A percentile compares a stretch with the other conserved stretches of the same genome.
phyloP scores from a whole-genome alignment of 768 basidiomycete species.

The Calocera viscosa region DNA sequence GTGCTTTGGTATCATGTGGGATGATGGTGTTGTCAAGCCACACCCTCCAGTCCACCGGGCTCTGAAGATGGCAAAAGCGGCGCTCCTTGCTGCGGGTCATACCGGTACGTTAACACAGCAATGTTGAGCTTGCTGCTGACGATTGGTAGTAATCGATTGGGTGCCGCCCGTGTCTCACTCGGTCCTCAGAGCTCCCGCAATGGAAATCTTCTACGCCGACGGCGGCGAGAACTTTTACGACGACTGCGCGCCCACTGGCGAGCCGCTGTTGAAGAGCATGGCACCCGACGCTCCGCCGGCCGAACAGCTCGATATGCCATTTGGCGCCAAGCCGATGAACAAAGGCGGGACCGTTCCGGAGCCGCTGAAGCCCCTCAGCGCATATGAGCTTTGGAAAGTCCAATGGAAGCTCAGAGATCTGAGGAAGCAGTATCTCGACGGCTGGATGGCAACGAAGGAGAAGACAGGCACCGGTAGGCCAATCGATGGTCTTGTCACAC shows the following conservation, averaged over 20 bases:
- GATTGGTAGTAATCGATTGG: not conserved
- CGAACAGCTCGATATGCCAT: not conserved
- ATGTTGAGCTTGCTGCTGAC: not conserved
- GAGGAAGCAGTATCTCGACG: slow-evolving; percentile 45
- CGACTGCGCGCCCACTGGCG: slow-evolving; percentile 28
- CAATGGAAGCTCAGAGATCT: slow-evolving; percentile 41
- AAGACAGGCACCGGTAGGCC: slow-evolving; percentile 52
- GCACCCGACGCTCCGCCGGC: slow-evolving; percentile 19
- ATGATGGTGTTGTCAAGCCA: slow-evolving; percentile 46
- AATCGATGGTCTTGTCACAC: slow-evolving; percentile 61
- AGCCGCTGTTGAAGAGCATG: slow-evolving; percentile 46
- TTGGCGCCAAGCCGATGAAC: not conserved
- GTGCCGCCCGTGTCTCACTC: not conserved
- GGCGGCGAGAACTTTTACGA: slow-evolving; percentile 35
- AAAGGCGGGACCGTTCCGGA: slow-evolving; percentile 8
- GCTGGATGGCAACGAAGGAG: slow-evolving; percentile 44
- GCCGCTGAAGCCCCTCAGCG: slow-evolving; percentile 26
- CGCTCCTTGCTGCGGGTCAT: slow-evolving; percentile 51
- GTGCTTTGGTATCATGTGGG: slow-evolving; percentile 52
- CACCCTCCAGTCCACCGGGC: slow-evolving; percentile 57
- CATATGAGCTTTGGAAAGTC: slow-evolving; percentile 58
- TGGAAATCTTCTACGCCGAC: slow-evolving; percentile 37
- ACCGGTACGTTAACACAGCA: slow-evolving; percentile 34
- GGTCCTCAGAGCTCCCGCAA: not conserved
- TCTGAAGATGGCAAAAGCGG: slow-evolving; percentile 42